Evolutionary conservation across 768 basidiomycete species (phyloP).

Genomic region (Lyophyllum atratum): DNA sequence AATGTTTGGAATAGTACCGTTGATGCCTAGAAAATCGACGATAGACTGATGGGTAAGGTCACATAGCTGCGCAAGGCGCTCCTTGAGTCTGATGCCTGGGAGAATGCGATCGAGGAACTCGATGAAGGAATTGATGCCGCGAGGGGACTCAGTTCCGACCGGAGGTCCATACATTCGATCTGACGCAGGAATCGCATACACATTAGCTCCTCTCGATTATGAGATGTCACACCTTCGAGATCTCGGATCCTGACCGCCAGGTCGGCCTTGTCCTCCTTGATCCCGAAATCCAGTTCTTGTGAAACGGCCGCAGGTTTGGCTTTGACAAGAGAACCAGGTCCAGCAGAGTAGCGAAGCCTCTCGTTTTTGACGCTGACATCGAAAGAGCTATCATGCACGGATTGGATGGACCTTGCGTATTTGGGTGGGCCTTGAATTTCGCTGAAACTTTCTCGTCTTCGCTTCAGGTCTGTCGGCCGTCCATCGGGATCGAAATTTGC

Average conservation of each 20-base stretch:
- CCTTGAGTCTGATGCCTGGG: slow-evolving; percentile 50
- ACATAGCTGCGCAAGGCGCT: slow-evolving; percentile 35
- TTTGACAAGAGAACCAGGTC: slow-evolving; percentile 6
- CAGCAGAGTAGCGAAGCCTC: slow-evolving; percentile 25
- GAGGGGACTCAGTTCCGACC: slow-evolving; percentile 43
- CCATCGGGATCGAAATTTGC: neutral
- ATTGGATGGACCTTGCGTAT: slow-evolving; percentile 44
- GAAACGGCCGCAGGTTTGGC: neutral
- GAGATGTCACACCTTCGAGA: slow-evolving; percentile 34
- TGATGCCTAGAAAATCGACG: slow-evolving; percentile 37
- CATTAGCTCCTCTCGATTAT: neutral
- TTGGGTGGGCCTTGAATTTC: slow-evolving; percentile 45
- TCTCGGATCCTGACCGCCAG: slow-evolving; percentile 22
- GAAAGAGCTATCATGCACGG: slow-evolving; percentile 46
- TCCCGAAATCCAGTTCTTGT: neutral
- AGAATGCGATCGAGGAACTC: slow-evolving; percentile 41
- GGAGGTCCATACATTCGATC: slow-evolving; percentile 43
- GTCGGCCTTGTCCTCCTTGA: neutral
- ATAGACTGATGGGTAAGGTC: slow-evolving; percentile 43
- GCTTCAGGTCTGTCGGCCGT: slow-evolving; percentile 18
- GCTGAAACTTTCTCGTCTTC: slow-evolving; percentile 39
- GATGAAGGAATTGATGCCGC: slow-evolving; percentile 35
- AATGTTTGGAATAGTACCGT: slow-evolving; percentile 28
- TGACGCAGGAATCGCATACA: slow-evolving; percentile 18
- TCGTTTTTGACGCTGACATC: slow-evolving; percentile 42